Conservation (phyloP, 129 eudicot genomes). For the Flaveria ramosissima region DNA sequence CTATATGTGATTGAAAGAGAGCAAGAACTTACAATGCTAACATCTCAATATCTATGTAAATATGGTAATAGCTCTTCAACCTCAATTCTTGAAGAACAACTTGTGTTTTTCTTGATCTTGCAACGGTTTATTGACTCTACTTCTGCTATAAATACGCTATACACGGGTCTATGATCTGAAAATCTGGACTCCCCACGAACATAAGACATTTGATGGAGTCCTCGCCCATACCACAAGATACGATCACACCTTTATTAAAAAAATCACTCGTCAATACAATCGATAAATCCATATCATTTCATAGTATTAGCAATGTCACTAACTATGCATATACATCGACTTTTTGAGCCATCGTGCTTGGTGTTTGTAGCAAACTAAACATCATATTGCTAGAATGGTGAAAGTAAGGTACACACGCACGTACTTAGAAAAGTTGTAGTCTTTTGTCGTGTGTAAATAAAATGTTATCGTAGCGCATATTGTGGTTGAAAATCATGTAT, state of each 20-base stretch:
- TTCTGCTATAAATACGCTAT: slow-evolving; percentile 72
- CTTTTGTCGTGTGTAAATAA: neutral
- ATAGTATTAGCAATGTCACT: neutral
- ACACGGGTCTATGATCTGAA: slow-evolving; percentile 91
- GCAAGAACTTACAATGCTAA: slow-evolving; percentile 23
- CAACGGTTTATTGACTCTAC: slow-evolving; percentile 71
- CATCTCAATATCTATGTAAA: slow-evolving; percentile 38
- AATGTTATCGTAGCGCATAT: neutral
- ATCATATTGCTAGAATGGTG: neutral
- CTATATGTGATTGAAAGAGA: slow-evolving; percentile 7
- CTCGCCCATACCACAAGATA: slow-evolving; percentile 83
- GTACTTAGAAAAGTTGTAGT: neutral
- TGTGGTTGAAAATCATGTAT: neutral
- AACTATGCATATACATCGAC: neutral
- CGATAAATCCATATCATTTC: no score
- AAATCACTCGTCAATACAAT: neutral
- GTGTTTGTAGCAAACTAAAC: no score
- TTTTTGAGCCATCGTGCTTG: no score
- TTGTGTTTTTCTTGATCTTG: slow-evolving; percentile 58
- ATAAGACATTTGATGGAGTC: slow-evolving; percentile 71
- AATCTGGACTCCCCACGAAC: slow-evolving; percentile 87
- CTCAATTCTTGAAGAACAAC: slow-evolving; percentile 68
- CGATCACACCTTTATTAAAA: slow-evolving; percentile 80
- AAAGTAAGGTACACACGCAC: neutral
- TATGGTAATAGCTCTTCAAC: slow-evolving; percentile 81